Base-by-base conservation (phyloP, 371 early-diverging fungal species). In the Rhizopus microsporus region DNA sequence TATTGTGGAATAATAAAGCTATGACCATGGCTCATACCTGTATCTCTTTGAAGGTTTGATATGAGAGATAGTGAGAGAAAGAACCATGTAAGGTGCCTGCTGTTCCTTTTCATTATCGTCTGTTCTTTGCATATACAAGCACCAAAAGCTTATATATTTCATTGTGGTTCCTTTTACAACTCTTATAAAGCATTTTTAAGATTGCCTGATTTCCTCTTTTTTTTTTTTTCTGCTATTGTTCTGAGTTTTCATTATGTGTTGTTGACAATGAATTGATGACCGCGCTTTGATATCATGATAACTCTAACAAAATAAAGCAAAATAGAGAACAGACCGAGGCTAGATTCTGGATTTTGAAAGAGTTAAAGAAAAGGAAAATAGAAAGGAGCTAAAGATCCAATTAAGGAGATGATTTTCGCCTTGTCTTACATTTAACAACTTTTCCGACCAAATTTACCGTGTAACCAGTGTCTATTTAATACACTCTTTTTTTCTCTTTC, bases 381-480 rank as follows among this genome's bases (percentile, higher is more conserved):
- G 15, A 16, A 43, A 45, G 16, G 46, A 45, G 42, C 45, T 43
- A 45, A 45, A 23, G 23, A 23, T 37, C 46, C 33, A 43, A 45
- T 16, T 55, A 55, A 37, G 55, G 46, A 46, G 32, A 45, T 45
- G 38, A 15, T 38, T 46, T 52, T 43, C 38, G 29, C 7, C 40
- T 59, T 45, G 29, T 32, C 35, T 46, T 37, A 17, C 57, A 23
- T 23, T 23, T 23, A 23, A 23, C 23, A 23, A 23, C 23, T 23
- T 23, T 23, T 23, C 23, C 23, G 23, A 23, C 23, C 23, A 23
- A 23, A 23, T 23, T 23, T 23, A 23, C 23, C 23, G 23, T 23
- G 23, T 23, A 23, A 23, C 23, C 23, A 23, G 23, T 23, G 23
- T 23, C 23, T 23, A 23, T 23, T 23, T 23, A 23, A 23, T 47